A percentile compares a stretch with the other conserved stretches of the same genome.
These are phyloP conservation scores for Annulohypoxylon nitens DNA, from an alignment of 495 filamentous ascomycete species.

Conservation along the genomic window DNA sequence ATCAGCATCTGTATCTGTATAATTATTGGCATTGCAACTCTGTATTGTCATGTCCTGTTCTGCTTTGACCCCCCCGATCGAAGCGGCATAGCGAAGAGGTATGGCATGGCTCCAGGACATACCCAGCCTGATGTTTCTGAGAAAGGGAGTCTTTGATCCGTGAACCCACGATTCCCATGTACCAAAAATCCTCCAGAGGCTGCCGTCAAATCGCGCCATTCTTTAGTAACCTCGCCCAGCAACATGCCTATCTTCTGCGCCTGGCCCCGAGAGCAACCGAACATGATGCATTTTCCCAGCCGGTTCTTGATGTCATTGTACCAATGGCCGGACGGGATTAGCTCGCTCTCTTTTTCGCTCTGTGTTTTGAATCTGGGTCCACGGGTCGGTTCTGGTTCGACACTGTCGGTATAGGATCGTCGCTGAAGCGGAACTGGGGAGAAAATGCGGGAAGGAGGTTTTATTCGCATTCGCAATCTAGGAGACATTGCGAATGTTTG, in stretches of 20 bases:
- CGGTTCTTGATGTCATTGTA: conserved; percentile 78
- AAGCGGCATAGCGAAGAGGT: background rate
- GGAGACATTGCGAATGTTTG: conserved; percentile 34
- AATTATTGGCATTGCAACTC: background rate
- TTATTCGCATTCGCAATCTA: conserved; percentile 25
- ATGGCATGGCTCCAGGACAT: conserved; percentile 30
- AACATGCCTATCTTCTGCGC: conserved; percentile 71
- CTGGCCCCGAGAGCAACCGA: conserved; percentile 76
- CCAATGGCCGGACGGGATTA: conserved; percentile 65
- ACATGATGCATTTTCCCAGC: conserved; percentile 86
- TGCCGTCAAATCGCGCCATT: conserved; percentile 84
- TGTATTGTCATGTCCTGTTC: conserved; percentile 36
- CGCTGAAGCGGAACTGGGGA: conserved; percentile 1
- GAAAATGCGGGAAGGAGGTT: conserved; percentile 7
- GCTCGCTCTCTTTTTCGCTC: background rate
- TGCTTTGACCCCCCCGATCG: background rate
- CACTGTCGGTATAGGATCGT: conserved; percentile 14
- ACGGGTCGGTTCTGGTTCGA: background rate
- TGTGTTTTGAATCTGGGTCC: background rate
- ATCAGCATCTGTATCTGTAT: conserved; percentile 14
- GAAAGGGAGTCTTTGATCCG: conserved; percentile 83
- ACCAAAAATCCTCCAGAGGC: conserved; percentile 87
- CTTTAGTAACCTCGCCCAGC: conserved; percentile 69
- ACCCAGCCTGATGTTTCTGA: conserved; percentile 83
- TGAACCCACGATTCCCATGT: conserved; percentile 72